A percentile compares a stretch with the other conserved stretches of the same genome.
Evolutionary conservation across 2,329 filamentous ascomycete species (phyloP).

Genomic region (Teratosphaeria zuluensis): DNA sequence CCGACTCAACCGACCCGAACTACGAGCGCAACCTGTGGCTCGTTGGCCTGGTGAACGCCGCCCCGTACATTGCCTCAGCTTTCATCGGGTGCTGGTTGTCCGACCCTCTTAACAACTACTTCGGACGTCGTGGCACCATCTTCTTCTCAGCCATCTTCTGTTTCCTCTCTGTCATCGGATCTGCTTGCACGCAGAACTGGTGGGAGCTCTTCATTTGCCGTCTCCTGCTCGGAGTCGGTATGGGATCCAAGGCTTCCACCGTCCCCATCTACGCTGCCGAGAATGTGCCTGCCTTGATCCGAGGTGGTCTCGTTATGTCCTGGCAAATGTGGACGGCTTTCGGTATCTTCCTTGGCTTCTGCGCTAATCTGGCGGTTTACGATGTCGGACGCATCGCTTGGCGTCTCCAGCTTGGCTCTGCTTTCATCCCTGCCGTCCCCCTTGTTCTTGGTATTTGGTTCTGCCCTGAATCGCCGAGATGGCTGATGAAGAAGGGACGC

Average conservation of each 20-base stretch:
- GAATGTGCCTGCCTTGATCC: constrained; percentile 41
- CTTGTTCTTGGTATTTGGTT: constrained; percentile 34
- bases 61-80: constrained; percentile 23
- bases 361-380: constrained; percentile 34
- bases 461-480: constrained; percentile 32
- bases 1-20: constrained; percentile 6
- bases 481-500: constrained; percentile 37
- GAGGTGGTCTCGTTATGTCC: constrained; percentile 48
- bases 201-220: constrained; percentile 23
- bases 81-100: constrained; percentile 23
- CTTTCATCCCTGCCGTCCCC: constrained; percentile 39
- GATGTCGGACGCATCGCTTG: constrained; percentile 30
- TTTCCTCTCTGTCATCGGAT: constrained; percentile 59
- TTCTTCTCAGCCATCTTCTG: constrained; percentile 43
- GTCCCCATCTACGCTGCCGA: constrained; percentile 45
- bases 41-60: constrained; percentile 25
- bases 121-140: constrained; percentile 29
- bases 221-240: constrained; percentile 31
- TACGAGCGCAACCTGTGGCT: constrained; percentile 3
- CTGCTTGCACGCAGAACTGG: constrained; percentile 49
- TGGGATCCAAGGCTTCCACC: constrained; percentile 36
- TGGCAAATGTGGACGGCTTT: constrained; percentile 31
- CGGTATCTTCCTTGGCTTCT: constrained; percentile 37
- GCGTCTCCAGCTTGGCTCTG: constrained; percentile 38
- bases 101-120: constrained; percentile 27